phyloP scores from a whole-genome alignment of 306 rosid species.

The Castanopsis chinensis region DNA sequence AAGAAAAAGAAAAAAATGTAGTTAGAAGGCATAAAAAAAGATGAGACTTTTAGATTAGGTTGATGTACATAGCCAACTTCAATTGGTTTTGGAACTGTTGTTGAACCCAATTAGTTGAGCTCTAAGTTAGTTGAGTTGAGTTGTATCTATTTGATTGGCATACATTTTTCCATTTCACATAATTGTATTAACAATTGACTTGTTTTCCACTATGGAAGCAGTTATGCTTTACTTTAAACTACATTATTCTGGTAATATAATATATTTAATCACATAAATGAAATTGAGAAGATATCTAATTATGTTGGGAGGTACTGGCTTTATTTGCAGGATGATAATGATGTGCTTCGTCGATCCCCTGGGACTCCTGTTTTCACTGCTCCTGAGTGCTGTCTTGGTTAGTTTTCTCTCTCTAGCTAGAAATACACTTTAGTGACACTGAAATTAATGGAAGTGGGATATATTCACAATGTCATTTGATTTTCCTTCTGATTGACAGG shows the following conservation, averaged over 20 bases:
- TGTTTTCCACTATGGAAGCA: background rate
- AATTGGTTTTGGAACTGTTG: background rate
- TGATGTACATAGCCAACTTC: background rate
- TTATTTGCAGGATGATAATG: slow-evolving; percentile 79
- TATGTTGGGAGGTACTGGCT: background rate
- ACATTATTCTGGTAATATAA: background rate
- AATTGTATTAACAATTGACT: background rate
- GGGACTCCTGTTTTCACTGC: slow-evolving; percentile 99
- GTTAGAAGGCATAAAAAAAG: background rate
- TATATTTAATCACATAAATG: background rate
- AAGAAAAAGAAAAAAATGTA: background rate
- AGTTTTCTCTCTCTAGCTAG: slow-evolving; percentile 14
- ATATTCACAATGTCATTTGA: slow-evolving; percentile 10
- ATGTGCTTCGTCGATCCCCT: slow-evolving; percentile 94
- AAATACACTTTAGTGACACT: slow-evolving; percentile 6
- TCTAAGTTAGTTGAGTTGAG: background rate
- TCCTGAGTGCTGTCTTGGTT: slow-evolving; percentile 95
- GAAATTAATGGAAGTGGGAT: background rate
- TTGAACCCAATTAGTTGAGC: background rate
- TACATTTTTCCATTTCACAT: background rate
- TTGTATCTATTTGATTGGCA: background rate
- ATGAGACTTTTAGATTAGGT: background rate
- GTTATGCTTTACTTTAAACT: background rate
- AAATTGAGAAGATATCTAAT: background rate
- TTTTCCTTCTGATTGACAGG: slow-evolving; percentile 39